These are phyloP conservation scores for Amoebophrya sp. DNA, from an alignment of 169 alveolate species.

Conservation along the genomic window DNA sequence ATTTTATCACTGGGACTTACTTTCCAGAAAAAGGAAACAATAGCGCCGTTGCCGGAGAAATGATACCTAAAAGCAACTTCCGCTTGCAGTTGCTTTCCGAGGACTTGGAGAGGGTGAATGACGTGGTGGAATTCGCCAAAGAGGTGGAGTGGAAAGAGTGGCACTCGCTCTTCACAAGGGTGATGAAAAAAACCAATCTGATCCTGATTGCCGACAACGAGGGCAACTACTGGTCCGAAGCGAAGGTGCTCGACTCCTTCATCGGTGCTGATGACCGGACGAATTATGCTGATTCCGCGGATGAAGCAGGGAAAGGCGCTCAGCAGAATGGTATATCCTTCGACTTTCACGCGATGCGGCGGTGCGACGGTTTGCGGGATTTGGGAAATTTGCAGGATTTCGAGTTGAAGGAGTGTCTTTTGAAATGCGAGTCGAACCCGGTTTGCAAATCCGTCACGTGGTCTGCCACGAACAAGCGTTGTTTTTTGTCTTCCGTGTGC, in stretches of 20 bases:
- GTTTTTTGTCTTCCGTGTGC: neutral
- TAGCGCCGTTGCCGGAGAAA: no score
- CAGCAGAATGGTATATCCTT: no score
- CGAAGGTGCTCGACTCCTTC: neutral
- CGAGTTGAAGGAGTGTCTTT: neutral
- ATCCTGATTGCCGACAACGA: neutral
- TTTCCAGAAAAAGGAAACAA: no score
- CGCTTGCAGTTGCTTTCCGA: neutral
- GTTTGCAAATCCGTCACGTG: neutral
- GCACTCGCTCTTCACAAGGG: neutral
- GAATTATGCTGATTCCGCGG: no score
- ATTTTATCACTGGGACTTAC: no score
- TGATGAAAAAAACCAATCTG: neutral
- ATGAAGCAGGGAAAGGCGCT: no score
- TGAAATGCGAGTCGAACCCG: neutral
- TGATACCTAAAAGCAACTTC: no score
- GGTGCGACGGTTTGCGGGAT: neutral
- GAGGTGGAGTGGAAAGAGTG: constrained; percentile 14
- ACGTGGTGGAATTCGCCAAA: neutral
- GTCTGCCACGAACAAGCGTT: neutral
- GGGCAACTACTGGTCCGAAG: neutral
- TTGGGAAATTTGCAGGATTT: neutral
- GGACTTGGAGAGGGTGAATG: neutral
- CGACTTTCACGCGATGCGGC: neutral
- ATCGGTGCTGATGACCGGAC: no score